Percentiles rank a stretch among this genome's conserved stretches.
phyloP scores from a whole-genome alignment of 768 basidiomycete genomes.

The Candolleomyces efflorescens region DNA sequence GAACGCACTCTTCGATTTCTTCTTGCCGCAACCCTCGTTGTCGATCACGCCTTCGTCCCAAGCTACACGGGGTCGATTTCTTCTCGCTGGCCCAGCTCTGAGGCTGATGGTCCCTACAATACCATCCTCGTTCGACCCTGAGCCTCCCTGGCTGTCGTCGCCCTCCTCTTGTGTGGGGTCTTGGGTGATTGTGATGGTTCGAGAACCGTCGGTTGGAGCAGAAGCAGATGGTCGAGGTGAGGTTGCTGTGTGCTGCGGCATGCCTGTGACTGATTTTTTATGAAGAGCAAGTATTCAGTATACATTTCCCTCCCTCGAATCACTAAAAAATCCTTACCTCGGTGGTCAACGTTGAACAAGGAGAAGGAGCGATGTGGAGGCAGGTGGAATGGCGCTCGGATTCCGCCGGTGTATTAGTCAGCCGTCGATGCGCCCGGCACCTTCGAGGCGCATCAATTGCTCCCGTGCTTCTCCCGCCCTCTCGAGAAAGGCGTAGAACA shows the following conservation, averaged over 20 bases:
- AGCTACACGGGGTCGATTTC: conserved; percentile 54
- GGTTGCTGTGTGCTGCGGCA: conserved; percentile 12
- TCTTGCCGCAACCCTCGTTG: conserved; percentile 85
- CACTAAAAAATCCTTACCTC: neutral
- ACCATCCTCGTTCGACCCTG: conserved; percentile 13
- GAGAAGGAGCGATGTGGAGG: too few relatives aligned
- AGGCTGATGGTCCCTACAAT: conserved; percentile 54
- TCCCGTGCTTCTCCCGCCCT: too few relatives aligned
- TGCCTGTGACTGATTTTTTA: neutral
- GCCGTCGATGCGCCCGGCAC: too few relatives aligned
- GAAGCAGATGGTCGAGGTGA: conserved; percentile 32
- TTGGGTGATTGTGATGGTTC: conserved; percentile 47
- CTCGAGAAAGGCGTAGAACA: too few relatives aligned
- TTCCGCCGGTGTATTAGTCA: too few relatives aligned
- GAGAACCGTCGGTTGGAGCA: conserved; percentile 47
- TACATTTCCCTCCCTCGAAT: neutral
- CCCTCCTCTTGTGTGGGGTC: conserved; percentile 26
- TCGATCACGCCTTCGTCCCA: conserved; percentile 88
- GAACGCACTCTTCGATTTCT: conserved; percentile 87
- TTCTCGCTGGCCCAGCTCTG: conserved; percentile 39
- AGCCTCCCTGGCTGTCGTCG: conserved; percentile 10
- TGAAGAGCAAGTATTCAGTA: too few relatives aligned
- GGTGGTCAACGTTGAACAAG: neutral
- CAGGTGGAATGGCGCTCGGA: too few relatives aligned
- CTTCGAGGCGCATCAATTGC: too few relatives aligned